Evolutionary conservation across 768 basidiomycete genomes (phyloP), one percentile per base, ranked within the genome.

Genomic region (Tylopilus intermedius): DNA sequence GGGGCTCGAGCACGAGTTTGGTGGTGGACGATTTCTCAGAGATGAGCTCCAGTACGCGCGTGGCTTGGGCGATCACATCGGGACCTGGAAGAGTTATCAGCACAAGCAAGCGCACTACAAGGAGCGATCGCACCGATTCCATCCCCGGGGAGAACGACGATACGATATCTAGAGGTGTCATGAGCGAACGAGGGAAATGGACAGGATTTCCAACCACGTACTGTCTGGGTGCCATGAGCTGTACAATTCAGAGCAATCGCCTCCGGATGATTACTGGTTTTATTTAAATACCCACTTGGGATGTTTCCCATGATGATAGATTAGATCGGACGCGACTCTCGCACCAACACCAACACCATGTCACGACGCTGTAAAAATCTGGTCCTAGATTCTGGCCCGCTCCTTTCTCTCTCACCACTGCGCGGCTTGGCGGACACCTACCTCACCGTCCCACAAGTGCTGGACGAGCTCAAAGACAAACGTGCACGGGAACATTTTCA

Each of bases 81-180:
- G 96, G 96, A 26, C 96, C 95, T 87, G 54, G 54, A 62, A 18
- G 32, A 27, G 27, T 22, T 9, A 35, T 50, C 27, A 44, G 56
- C 33, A 21, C 1, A 18, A 35, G 5, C 13, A 35, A 39, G 50
- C 3, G 30, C 8, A 45, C 10, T 27, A 40, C 11, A 40, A 39
- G 9, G 30, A 15, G 24, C 40, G 24, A 11, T 55, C 77, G 40
- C 64, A 92, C 94, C 95, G 62, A 99, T 98, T 55, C 96, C 96
- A 72, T 99, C 96, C 47, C 96, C 96, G n/a, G 87, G 85, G 40
- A 99, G 83, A 49, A 94, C 80, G 33, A 84, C 89, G 67, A 99
- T 82, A 57, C 85, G 86, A 71, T 89, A 96, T 49, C 94, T 94
- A 6, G 32, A 27, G 13, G 24, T 21, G 5, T 32, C 42, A 21